Evolutionary conservation across 345 rosid species (phyloP), one percentile per base, ranked within the genome.

Genomic region (Corymbia maculata): DNA sequence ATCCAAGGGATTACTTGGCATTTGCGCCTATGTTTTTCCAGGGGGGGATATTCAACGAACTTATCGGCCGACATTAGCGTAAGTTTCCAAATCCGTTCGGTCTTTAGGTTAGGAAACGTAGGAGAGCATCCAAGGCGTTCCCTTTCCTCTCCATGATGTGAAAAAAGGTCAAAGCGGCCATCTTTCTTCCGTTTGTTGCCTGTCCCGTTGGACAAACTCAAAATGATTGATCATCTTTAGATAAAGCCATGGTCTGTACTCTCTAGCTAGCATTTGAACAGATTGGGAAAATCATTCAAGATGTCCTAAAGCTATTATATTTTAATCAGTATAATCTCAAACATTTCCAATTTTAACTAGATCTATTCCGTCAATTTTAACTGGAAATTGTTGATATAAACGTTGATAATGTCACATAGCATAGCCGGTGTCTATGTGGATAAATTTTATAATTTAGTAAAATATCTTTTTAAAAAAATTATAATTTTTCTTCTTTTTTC

Each of bases 361-460:
- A 0, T 55, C 1, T 0, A 0, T 0, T 0, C 21, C 21, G 28
- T 28, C 21, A 22, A 55, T 22, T 55, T 36, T 22, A 4, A 55
- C 8, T 55, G 26, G 0, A 21, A 55, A 4, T 55, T 2, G 0
- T 4, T 21, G 12, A 55, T 55, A 8, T 55, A 2, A 2, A 55
- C 24, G 0, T 2, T 0, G 0, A 0, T 55, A 21, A 1, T 53
- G 2, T 2, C 59, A 53, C 1, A 53, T 53, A 55, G 8, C 21
- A 55, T 0, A 1, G 0, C 2, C 21, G 9, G 0, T 0, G 0
- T 0, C 21, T 0, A 0, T 0, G 5, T 55, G 0, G 0, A 22
- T 0, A 55, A 55, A n/a, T n/a, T n/a, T n/a, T n/a, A n/a, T n/a
- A n/a, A n/a, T n/a, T n/a, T n/a, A n/a, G n/a, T n/a, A n/a, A n/a